A percentile compares a stretch with the other conserved stretches of the same genome.
Evolutionary conservation across 371 early-diverging fungal genomes (phyloP).

Genomic region (Circinella minor): DNA sequence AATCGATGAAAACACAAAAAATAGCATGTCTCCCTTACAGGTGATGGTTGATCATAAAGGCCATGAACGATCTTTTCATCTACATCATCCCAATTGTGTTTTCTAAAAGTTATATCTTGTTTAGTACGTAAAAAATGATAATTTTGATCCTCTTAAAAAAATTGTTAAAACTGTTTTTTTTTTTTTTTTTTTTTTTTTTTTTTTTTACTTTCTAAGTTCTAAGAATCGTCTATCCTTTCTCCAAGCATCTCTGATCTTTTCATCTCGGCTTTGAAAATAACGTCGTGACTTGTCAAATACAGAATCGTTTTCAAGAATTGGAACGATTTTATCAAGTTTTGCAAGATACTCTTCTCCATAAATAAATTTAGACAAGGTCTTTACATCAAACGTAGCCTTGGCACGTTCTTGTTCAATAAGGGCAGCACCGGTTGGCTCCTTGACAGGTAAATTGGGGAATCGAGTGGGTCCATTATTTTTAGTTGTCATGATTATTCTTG

Average conservation of each 20-base stretch:
- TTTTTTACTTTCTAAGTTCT: constrained; percentile 41
- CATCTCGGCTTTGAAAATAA: constrained; percentile 56
- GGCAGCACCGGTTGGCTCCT: constrained; percentile 59
- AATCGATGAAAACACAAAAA: background rate
- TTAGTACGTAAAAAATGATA: background rate
- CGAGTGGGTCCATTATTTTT: constrained; percentile 39
- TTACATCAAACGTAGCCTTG: constrained; percentile 54
- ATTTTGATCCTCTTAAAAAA: too few relatives aligned
- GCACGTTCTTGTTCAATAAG: constrained; percentile 60
- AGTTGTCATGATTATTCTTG: background rate
- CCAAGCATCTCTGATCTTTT: constrained; percentile 45
- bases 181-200: constrained; percentile 8
- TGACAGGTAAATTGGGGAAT: constrained; percentile 58
- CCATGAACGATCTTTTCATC: constrained; percentile 42
- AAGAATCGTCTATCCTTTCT: constrained; percentile 55
- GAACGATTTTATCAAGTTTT: constrained; percentile 46
- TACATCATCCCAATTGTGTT: constrained; percentile 46
- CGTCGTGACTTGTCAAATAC: constrained; percentile 59
- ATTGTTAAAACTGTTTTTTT: background rate
- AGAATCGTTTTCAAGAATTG: constrained; percentile 56
- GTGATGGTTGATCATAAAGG: constrained; percentile 46
- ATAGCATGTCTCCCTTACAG: constrained; percentile 25
- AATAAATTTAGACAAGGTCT: constrained; percentile 54
- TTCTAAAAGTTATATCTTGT: constrained; percentile 19
- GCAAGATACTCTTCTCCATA: constrained; percentile 55